Percentiles rank a stretch among this genome's conserved stretches.
These are phyloP conservation scores for Osmozyma mogii DNA, from an alignment of 805 yeast genomes.

Conservation along the genomic window DNA sequence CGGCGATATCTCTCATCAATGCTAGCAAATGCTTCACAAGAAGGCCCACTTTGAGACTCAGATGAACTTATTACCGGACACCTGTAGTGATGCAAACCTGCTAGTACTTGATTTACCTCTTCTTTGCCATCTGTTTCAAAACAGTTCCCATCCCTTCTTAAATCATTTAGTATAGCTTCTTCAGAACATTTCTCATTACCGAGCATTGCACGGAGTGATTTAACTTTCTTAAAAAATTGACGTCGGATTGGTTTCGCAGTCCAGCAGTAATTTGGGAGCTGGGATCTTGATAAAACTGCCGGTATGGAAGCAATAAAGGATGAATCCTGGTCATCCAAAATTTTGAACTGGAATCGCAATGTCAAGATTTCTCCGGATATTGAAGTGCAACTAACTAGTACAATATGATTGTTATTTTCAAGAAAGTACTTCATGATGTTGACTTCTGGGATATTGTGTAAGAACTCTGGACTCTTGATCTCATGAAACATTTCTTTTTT, in stretches of 20 bases:
- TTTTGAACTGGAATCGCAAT: background rate
- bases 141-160: too few species aligned
- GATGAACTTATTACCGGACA: too few species aligned
- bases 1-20: conserved; percentile 1
- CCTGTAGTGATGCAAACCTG: too few species aligned
- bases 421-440: too few species aligned
- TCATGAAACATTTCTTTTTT: background rate
- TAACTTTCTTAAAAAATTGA: background rate
- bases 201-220: background rate
- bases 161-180: too few species aligned
- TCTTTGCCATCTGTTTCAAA: too few species aligned
- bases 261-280: background rate
- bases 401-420: background rate
- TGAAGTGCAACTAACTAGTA: background rate
- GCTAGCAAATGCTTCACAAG: conserved; percentile 5
- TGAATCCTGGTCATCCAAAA: background rate
- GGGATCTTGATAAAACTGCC: background rate
- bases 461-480: background rate
- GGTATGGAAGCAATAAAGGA: background rate
- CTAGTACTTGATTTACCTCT: too few species aligned
- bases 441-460: background rate
- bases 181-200: background rate
- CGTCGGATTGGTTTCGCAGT: background rate
- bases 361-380: background rate
- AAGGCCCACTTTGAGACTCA: conserved; percentile 10